Percentiles rank a stretch among this genome's conserved stretches.
These are phyloP conservation scores for Sisymbrium altissimum DNA, from an alignment of 345 rosid genomes.

Conservation along the genomic window DNA sequence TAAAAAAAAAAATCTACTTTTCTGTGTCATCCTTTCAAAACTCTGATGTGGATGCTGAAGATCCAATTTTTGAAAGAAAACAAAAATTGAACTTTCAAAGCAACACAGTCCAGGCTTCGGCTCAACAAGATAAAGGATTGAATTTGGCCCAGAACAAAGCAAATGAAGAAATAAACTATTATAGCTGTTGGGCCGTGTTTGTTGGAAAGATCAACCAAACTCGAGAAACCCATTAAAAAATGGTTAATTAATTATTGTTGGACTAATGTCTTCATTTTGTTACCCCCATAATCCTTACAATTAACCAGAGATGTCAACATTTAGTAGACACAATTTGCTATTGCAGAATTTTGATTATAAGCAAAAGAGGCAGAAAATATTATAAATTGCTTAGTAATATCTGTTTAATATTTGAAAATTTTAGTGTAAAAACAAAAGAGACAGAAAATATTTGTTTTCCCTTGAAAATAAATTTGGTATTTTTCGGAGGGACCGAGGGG, in stretches of 20 bases:
- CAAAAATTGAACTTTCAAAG: too few relatives aligned
- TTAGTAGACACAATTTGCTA: not conserved
- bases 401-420: too few relatives aligned
- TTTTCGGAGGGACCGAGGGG: conserved; percentile 14
- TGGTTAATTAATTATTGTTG: too few relatives aligned
- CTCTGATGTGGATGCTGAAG: too few relatives aligned
- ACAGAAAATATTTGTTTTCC: not conserved
- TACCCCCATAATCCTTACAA: not conserved
- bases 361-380: not conserved
- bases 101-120: too few relatives aligned
- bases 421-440: not conserved
- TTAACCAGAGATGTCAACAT: not conserved
- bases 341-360: not conserved
- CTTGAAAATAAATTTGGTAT: not conserved
- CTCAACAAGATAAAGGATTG: too few relatives aligned
- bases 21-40: too few relatives aligned
- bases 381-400: too few relatives aligned
- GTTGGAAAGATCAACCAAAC: not conserved
- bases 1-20: too few relatives aligned
- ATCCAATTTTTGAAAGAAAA: too few relatives aligned
- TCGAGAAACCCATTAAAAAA: not conserved
- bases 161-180: too few relatives aligned
- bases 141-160: too few relatives aligned
- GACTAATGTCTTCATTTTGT: not conserved
- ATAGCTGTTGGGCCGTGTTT: not conserved